These are phyloP conservation scores for Rhizophagus prolifer DNA, from an alignment of 192 early-diverging fungal species.

Conservation along the genomic window DNA sequence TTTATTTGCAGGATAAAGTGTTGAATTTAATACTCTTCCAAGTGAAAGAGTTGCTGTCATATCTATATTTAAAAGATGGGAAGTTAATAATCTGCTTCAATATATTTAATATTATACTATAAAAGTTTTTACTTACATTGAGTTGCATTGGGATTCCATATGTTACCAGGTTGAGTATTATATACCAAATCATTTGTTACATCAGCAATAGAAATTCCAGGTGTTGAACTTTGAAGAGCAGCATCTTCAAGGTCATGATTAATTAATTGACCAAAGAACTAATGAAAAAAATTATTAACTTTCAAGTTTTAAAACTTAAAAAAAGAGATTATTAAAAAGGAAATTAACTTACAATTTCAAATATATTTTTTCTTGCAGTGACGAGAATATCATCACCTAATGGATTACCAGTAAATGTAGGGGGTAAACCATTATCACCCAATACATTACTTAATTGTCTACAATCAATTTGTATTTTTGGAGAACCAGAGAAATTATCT, in stretches of 20 bases:
- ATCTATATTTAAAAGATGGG: no score
- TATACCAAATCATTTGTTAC: neutral
- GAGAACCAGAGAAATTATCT: no score
- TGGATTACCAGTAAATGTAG: slow-evolving; percentile 2
- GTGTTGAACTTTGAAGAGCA: neutral
- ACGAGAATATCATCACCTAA: neutral
- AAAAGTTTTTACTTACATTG: slow-evolving; percentile 8
- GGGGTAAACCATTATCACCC: neutral
- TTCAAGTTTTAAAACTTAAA: no score
- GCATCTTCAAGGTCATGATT: slow-evolving; percentile 17
- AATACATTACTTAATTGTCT: neutral
- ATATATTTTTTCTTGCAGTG: neutral
- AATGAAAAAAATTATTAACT: no score
- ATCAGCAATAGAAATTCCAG: neutral
- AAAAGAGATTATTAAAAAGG: no score
- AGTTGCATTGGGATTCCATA: neutral
- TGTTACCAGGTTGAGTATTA: neutral
- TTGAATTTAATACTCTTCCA: neutral
- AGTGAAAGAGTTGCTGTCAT: slow-evolving; percentile 1
- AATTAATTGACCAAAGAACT: slow-evolving; percentile 20
- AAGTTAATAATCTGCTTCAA: no score
- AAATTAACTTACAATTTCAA: slow-evolving; percentile 15
- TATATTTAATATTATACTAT: no score
- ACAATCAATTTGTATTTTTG: neutral
- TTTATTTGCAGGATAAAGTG: neutral